phyloP scores from a whole-genome alignment of 1,284 basidiomycete species.

The Thelephora terrestris region DNA sequence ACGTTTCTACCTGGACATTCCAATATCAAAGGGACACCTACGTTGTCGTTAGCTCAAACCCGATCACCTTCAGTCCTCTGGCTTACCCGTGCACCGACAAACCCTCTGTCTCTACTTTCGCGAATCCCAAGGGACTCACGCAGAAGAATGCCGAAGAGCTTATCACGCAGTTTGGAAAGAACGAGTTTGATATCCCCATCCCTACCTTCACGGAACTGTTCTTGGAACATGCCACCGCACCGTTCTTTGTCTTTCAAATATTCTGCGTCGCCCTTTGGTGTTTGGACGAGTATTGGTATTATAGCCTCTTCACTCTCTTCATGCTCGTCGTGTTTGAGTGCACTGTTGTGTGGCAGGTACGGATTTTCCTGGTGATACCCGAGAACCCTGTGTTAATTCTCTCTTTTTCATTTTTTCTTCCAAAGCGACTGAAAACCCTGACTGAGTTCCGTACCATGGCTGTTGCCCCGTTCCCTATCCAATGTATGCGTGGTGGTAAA shows the following conservation, averaged over 20 bases:
- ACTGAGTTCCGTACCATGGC: conserved; percentile 96
- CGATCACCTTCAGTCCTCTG: conserved; percentile 68
- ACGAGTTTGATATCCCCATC: conserved; percentile 93
- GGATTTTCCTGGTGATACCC: background rate
- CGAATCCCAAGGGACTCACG: conserved; percentile 39
- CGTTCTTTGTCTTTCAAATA: conserved; percentile 94
- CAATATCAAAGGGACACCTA: conserved; percentile 96
- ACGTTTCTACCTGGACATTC: conserved; percentile 71
- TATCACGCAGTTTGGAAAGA: conserved; percentile 70
- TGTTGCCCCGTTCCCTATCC: conserved; percentile 79
- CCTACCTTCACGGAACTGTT: conserved; percentile 87
- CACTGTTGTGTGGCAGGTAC: conserved; percentile 92
- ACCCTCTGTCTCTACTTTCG: conserved; percentile 66
- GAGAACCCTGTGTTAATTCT: background rate
- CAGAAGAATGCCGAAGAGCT: conserved; percentile 35
- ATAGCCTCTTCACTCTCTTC: conserved; percentile 92
- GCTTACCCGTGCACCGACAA: conserved; percentile 81
- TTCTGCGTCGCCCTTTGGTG: conserved; percentile 96
- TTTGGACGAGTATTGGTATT: conserved; percentile 97
- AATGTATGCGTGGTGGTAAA: conserved; percentile 68
- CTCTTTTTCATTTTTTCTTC: no score
- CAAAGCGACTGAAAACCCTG: conserved; percentile 83
- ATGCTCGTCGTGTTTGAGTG: conserved; percentile 97
- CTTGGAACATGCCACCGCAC: conserved; percentile 84
- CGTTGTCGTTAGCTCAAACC: conserved; percentile 51